A percentile compares a stretch with the other conserved stretches of the same genome.
phyloP scores from a whole-genome alignment of 495 filamentous ascomycete species.

The Penicillium chermesinum region DNA sequence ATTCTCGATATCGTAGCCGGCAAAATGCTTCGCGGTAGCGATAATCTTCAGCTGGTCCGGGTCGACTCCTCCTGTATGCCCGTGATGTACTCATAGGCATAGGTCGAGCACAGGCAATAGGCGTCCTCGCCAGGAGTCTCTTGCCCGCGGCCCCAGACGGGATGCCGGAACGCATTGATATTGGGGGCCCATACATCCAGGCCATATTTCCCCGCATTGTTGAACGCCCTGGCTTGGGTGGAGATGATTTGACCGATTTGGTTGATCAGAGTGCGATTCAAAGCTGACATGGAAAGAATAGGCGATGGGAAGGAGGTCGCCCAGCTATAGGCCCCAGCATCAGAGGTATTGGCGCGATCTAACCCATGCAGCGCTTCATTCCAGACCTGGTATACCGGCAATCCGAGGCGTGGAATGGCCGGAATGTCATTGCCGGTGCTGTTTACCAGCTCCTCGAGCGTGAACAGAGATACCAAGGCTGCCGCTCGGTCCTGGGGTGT shows the following conservation, averaged over 20 bases:
- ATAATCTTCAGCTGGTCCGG: constrained; percentile 49
- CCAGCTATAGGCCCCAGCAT: constrained; percentile 48
- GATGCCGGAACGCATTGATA: constrained; percentile 62
- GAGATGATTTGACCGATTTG: constrained; percentile 52
- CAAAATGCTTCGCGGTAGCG: constrained; percentile 62
- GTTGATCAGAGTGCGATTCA: constrained; percentile 56
- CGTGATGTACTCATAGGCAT: constrained; percentile 54
- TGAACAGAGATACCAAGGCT: constrained; percentile 38
- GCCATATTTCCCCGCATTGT: constrained; percentile 52
- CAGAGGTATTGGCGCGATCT: constrained; percentile 47
- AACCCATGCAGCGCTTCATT: constrained; percentile 55
- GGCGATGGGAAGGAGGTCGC: constrained; percentile 60
- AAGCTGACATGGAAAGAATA: constrained; percentile 54
- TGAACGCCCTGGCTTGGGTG: constrained; percentile 64
- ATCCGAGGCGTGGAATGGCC: constrained; percentile 52
- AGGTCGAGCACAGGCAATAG: constrained; percentile 46
- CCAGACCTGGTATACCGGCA: constrained; percentile 50
- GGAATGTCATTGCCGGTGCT: constrained; percentile 51
- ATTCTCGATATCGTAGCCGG: constrained; percentile 61
- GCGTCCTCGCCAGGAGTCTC: constrained; percentile 63
- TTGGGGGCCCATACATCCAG: constrained; percentile 65
- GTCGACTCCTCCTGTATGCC: constrained; percentile 51
- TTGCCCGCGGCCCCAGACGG: constrained; percentile 56
- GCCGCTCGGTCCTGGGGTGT: constrained; percentile 43
- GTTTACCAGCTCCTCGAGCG: constrained; percentile 52